Evolutionary conservation across 306 rosid species (phyloP).

Genomic region (Citrullus colocynthis): DNA sequence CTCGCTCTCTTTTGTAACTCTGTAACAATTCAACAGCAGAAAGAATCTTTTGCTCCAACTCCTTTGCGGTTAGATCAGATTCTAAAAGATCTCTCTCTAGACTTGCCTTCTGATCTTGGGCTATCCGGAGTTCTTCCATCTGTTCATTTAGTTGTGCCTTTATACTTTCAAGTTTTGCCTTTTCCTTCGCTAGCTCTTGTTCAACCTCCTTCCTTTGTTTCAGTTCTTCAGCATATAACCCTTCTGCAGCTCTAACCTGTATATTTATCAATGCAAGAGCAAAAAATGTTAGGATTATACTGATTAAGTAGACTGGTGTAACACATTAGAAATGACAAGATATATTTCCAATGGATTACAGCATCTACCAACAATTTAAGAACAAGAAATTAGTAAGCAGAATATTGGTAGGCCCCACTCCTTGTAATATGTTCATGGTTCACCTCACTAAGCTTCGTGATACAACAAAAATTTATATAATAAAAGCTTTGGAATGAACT

Average conservation of each 20-base stretch:
- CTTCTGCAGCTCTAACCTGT: slow-evolving; percentile 46
- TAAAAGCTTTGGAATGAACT: background rate
- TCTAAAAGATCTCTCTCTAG: slow-evolving; percentile 44
- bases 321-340: background rate
- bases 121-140: slow-evolving; percentile 36
- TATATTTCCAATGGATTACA: background rate
- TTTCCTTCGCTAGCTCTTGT: slow-evolving; percentile 39
- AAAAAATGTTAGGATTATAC: background rate
- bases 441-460: background rate
- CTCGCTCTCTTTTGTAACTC: slow-evolving; percentile 45
- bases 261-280: background rate
- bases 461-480: no score
- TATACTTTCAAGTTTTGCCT: slow-evolving; percentile 30
- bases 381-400: background rate
- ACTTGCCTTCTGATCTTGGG: slow-evolving; percentile 29
- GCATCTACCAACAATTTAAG: background rate
- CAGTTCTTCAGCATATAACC: slow-evolving; percentile 33
- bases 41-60: slow-evolving; percentile 40
- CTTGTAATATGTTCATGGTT: background rate
- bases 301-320: background rate
- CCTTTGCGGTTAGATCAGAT: slow-evolving; percentile 28
- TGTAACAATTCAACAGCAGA: slow-evolving; percentile 36
- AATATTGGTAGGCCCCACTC: background rate
- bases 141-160: slow-evolving; percentile 30
- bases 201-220: slow-evolving; percentile 50